Conservation (phyloP, 148 eudicot species). For the Polygonum aviculare region DNA sequence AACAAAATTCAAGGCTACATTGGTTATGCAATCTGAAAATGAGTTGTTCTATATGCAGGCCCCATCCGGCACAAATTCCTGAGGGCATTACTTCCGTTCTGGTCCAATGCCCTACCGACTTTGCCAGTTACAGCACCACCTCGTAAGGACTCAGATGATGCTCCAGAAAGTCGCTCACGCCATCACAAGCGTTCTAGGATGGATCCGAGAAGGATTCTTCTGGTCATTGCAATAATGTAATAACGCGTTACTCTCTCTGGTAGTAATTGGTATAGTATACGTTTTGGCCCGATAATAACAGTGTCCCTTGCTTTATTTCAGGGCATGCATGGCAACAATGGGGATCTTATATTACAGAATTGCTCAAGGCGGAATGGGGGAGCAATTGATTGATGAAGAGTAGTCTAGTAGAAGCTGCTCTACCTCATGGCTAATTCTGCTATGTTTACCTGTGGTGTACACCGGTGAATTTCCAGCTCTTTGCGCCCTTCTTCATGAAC, state of each 20-base stretch:
- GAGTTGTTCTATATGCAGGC: slow-evolving; percentile 29
- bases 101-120: slow-evolving; percentile 90
- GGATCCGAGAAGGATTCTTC: slow-evolving; percentile 97
- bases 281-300: not conserved
- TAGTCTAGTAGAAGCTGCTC: slow-evolving; percentile 18
- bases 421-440: not conserved
- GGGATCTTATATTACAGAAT: slow-evolving; percentile 92
- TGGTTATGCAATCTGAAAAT: not conserved
- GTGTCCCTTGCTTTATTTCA: slow-evolving; percentile 24
- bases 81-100: slow-evolving; percentile 75
- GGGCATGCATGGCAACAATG: slow-evolving; percentile 99
- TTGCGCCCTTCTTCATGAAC: not conserved
- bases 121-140: slow-evolving; percentile 90
- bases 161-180: slow-evolving; percentile 52
- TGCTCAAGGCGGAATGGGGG: slow-evolving; percentile 72
- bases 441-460: not conserved
- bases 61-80: slow-evolving; percentile 75
- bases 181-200: slow-evolving; percentile 74
- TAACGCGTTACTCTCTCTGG: slow-evolving; percentile 22
- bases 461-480: not conserved
- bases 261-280: not conserved
- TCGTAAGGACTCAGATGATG: slow-evolving; percentile 73
- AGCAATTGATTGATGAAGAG: slow-evolving; percentile 54
- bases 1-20: too few species aligned
- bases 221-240: slow-evolving; percentile 91